Conservation (phyloP, 2,329 filamentous ascomycete species). For the Coniella vitis region DNA sequence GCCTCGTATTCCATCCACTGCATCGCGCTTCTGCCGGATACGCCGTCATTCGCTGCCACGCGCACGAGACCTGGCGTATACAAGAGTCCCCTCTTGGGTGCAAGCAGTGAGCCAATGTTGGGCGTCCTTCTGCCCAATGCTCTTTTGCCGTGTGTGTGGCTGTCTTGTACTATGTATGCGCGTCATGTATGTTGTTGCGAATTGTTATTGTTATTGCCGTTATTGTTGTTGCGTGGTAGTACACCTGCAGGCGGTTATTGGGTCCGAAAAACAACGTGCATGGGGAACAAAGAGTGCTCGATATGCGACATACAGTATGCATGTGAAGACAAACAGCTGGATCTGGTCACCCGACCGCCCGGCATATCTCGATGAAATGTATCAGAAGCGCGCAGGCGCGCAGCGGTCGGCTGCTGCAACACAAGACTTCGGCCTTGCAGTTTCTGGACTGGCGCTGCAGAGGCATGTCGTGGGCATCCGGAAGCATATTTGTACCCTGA, state of each 20-base stretch:
- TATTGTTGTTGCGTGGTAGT: too few species aligned
- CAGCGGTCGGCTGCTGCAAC: too few species aligned
- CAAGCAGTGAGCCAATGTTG: too few species aligned
- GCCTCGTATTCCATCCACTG: slow-evolving; percentile 12
- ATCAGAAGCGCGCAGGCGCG: too few species aligned
- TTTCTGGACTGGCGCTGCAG: not conserved
- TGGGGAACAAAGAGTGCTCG: too few species aligned
- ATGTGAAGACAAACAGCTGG: not conserved
- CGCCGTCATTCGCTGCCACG: not conserved
- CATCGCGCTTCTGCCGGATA: slow-evolving; percentile 9
- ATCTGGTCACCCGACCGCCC: not conserved
- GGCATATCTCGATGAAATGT: not conserved
- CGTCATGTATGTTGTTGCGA: not conserved
- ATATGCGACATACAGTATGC: not conserved
- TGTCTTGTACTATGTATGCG: not conserved
- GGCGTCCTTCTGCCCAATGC: too few species aligned
- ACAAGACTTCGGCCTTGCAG: not conserved
- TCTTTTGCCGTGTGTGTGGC: too few species aligned
- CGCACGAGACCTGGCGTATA: not conserved
- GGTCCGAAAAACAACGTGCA: too few species aligned
- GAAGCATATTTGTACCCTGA: not conserved
- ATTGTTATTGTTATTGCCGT: too few species aligned
- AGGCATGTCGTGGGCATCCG: not conserved
- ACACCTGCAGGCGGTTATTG: too few species aligned
- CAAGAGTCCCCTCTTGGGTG: too few species aligned